Base-by-base conservation (phyloP, 805 yeast genomes). In the Blastobotrys mokoenaii region DNA sequence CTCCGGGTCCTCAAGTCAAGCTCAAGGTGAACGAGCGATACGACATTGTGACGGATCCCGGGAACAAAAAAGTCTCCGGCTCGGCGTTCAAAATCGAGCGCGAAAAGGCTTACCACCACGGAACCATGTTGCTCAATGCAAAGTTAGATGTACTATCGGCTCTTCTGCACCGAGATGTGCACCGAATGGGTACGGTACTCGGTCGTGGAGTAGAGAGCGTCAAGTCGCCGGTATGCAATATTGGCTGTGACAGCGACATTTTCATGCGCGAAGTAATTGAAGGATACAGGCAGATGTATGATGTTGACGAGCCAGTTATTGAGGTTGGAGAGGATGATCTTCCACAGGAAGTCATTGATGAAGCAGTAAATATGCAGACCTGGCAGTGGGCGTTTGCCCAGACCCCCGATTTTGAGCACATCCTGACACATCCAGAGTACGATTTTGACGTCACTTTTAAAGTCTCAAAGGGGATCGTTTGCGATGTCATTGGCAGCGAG, bases 101-200 rank as follows among this genome's bases (percentile, higher is more conserved):
- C 41, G 89, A 93, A 0, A 78, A 79, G 54, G 79, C 95, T 5
- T 82, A 89, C 53, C 98, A 93, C 60, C 99, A 93, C 66, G 98
- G 97, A 0, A 93, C 99, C 0, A 85, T 93, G 96, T 69, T 93
- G 6, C 67, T 93, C 18, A 66, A 75, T 45, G 79, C 94, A 36
- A 69, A 79, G 33, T 64, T 93, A 20, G 70, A 69, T n/a, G 63
- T 71, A 0, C 68, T 93, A 47, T 68, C 79, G 1, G 68, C 75
- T n/a, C 60, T 86, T 11, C 67, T 93, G 47, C 71, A 73, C 31
- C 67, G 80, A 12, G 72, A 70, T 37, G 62, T 65, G 9, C 50
- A 63, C 1, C 52, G 62, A 2, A 52, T 66, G 22, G 78, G 77
- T 0, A 47, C 52, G 1, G 68, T 81, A 1, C 68, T 62, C 15